A percentile compares a stretch with the other conserved stretches of the same genome.
Evolutionary conservation across 352 stramenopile genomes (phyloP).

Genomic region (Phytophthora kernoviae): DNA sequence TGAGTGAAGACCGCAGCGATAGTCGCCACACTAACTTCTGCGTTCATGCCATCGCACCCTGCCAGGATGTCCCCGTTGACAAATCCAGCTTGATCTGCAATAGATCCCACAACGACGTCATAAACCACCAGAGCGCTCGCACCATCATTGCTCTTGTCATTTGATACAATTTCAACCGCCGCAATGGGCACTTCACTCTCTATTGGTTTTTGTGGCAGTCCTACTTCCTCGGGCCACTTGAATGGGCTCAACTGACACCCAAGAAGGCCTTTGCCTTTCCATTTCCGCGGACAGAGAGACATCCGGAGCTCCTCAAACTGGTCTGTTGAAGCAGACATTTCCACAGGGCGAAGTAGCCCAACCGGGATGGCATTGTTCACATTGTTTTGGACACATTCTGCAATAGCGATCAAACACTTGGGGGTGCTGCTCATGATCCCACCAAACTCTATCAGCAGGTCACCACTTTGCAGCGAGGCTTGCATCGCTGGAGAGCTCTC

Average conservation of each 20-base stretch:
- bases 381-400: constrained; percentile 48
- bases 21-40: constrained; percentile 8
- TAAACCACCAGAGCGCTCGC: constrained; percentile 46
- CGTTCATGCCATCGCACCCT: constrained; percentile 37
- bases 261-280: constrained; percentile 66
- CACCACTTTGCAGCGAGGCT: constrained; percentile 41
- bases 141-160: constrained; percentile 2
- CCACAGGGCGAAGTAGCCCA: constrained; percentile 33
- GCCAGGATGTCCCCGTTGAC: constrained; percentile 55
- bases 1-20: constrained; percentile 21
- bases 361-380: constrained; percentile 45
- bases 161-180: constrained; percentile 2
- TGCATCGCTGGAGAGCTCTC: constrained; percentile 50
- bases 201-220: not conserved
- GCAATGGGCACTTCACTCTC: not conserved
- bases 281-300: constrained; percentile 49
- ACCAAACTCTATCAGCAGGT: constrained; percentile 59
- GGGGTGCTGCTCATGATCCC: constrained; percentile 48
- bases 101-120: constrained; percentile 33
- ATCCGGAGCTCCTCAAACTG: constrained; percentile 22
- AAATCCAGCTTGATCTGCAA: constrained; percentile 40
- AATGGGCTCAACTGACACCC: constrained; percentile 68
- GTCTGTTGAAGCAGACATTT: not conserved
- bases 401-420: constrained; percentile 60
- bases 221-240: constrained; percentile 42